Evolutionary conservation across 169 alveolate species (phyloP).

Genomic region (Theileria equi): DNA sequence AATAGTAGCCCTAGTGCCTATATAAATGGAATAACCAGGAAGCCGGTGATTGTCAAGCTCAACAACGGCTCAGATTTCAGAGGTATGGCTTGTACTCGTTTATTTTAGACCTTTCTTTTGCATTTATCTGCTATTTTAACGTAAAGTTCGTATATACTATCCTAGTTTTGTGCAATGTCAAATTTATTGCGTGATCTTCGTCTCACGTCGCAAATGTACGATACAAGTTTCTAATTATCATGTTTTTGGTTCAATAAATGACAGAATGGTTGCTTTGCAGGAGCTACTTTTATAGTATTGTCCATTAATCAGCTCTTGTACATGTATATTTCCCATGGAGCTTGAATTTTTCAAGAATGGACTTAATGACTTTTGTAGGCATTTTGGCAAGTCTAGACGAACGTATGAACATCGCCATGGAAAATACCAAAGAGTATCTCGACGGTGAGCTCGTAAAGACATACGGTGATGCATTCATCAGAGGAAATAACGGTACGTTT

Average conservation of each 20-base stretch:
- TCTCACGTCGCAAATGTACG: too few species aligned
- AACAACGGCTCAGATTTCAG: constrained; percentile 69
- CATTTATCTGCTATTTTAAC: too few species aligned
- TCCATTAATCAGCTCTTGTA: too few species aligned
- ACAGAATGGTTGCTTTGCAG: too few species aligned
- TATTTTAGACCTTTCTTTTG: too few species aligned
- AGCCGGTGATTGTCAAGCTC: constrained; percentile 69
- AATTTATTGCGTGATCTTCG: too few species aligned
- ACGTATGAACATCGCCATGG: constrained; percentile 83
- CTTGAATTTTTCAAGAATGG: background rate
- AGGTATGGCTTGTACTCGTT: constrained; percentile 20
- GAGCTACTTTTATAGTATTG: too few species aligned
- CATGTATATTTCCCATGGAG: background rate
- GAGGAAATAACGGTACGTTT: constrained; percentile 80
- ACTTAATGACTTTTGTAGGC: constrained; percentile 30
- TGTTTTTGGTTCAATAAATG: too few species aligned
- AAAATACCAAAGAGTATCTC: constrained; percentile 76
- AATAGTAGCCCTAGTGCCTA: constrained; percentile 38
- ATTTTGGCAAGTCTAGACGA: constrained; percentile 81
- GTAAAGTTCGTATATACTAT: too few species aligned
- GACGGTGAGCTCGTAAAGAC: constrained; percentile 76
- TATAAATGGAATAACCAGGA: constrained; percentile 40
- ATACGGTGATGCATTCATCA: constrained; percentile 82
- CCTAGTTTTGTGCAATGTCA: too few species aligned
- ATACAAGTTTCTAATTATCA: too few species aligned